A percentile compares a stretch with the other conserved stretches of the same genome.
These are phyloP conservation scores for Chrysosporium queenslandicum DNA, from an alignment of 2,329 filamentous ascomycete species.

Conservation along the genomic window DNA sequence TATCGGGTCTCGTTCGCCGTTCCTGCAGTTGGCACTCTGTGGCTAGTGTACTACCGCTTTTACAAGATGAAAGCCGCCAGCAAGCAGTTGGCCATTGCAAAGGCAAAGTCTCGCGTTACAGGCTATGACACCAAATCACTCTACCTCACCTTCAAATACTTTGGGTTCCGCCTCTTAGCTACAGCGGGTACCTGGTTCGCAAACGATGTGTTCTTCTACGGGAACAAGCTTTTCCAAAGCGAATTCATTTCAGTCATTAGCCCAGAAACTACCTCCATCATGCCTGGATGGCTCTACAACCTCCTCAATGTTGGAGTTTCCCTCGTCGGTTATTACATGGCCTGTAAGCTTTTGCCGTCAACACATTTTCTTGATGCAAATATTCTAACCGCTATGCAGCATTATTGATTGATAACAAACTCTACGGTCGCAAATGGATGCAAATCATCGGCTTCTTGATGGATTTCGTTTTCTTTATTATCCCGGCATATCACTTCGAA, in stretches of 20 bases:
- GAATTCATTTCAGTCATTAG: constrained; percentile 81
- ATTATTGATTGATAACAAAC: constrained; percentile 86
- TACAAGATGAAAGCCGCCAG: constrained; percentile 88
- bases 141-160: constrained; percentile 66
- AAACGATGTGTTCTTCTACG: constrained; percentile 98
- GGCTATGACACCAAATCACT: constrained; percentile 87
- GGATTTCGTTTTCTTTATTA: constrained; percentile 86
- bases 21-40: constrained; percentile 79
- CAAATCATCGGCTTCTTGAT: constrained; percentile 87
- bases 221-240: constrained; percentile 93
- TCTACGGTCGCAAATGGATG: constrained; percentile 94
- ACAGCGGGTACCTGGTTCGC: constrained; percentile 87
- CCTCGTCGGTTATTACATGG: constrained; percentile 78
- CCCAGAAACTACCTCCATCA: constrained; percentile 57
- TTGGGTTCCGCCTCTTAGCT: constrained; percentile 74
- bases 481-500: constrained; percentile 77
- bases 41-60: constrained; percentile 91
- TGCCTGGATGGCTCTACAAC: constrained; percentile 87
- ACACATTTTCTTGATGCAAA: neutral
- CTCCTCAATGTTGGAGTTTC: constrained; percentile 82
- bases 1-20: constrained; percentile 90
- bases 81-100: constrained; percentile 69
- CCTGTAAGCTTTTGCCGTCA: constrained; percentile 38
- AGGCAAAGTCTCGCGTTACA: constrained; percentile 77
- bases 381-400: constrained; percentile 25